Evolutionary conservation across 2,329 filamentous ascomycete species (phyloP), one percentile per base, ranked within the genome.

Genomic region (Alternaria novae-zelandiae): DNA sequence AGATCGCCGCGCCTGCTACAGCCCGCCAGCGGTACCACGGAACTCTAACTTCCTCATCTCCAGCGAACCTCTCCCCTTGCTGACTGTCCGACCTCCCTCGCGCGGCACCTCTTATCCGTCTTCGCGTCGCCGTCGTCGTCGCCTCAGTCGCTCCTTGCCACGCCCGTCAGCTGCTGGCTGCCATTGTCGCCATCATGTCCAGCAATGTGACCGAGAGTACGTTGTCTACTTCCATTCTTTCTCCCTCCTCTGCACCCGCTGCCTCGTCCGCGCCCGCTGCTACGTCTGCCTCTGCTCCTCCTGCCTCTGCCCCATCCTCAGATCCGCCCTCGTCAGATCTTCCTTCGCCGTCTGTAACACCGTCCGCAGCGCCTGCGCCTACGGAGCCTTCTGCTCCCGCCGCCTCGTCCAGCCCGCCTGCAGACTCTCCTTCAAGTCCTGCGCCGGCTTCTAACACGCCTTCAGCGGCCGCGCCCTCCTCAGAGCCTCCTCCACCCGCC

Each of bases 191-290:
- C 67, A 73, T 64, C 65, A 76, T 76, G 73, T 65, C 74, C 58
- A 68, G 67, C 62, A 74, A 70, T 69, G 65, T 57, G 61, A 72
- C 76, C 67, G 64, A 72, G 64, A 73, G 78, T 79, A 78, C 74
- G 78, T 79, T 74, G 50, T 64, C 70, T 72, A 56, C 66, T 53
- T 67, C 67, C 63, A 57, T 71, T 70, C 21, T 65, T 57, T 55
- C 59, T 44, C 44, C 63, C 54, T 61, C 70, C 13, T 62, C 66
- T 53, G 44, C 60, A 49, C 58, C 69, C 57, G 51, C 66, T 21
- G n/a, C 36, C 36, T 41, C 36, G 36, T 55, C 55, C n/a, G 63
- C 70, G 63, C 50, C 70, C 43, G 32, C 66, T 63, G 56, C 63
- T 13, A 53, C 62, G 20, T 44, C 69, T 47, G 17, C 64, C 46